Percentiles rank a stretch among this genome's conserved stretches.
phyloP scores from a whole-genome alignment of 148 eudicot genomes.

The Diospyros lotus region DNA sequence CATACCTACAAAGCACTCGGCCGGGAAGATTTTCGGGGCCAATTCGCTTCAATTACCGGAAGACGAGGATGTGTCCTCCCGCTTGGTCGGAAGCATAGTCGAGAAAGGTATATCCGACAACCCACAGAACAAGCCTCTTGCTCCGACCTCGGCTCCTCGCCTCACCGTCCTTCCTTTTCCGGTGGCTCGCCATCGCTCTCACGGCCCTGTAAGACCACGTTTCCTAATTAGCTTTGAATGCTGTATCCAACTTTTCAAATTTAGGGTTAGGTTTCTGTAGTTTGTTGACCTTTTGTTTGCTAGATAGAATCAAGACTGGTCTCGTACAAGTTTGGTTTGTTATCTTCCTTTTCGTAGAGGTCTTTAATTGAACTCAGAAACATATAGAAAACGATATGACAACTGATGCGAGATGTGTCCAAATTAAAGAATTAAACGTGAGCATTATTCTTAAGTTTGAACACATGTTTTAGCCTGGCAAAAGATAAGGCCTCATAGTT shows the following conservation, averaged over 20 bases:
- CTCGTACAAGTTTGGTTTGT: too few relatives aligned
- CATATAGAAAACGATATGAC: too few relatives aligned
- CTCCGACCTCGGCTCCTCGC: slow-evolving; percentile 43
- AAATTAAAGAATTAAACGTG: too few relatives aligned
- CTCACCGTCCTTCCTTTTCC: slow-evolving; percentile 80
- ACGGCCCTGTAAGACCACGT: slow-evolving; percentile 58
- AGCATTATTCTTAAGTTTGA: too few relatives aligned
- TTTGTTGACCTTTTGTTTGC: neutral
- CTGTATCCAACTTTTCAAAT: neutral
- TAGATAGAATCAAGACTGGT: neutral
- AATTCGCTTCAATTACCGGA: slow-evolving; percentile 25
- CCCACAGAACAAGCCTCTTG: slow-evolving; percentile 12
- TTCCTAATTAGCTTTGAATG: neutral
- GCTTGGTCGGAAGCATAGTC: slow-evolving; percentile 62
- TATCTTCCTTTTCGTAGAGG: too few relatives aligned
- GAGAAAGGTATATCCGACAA: slow-evolving; percentile 54
- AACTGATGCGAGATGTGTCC: too few relatives aligned
- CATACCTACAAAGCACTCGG: slow-evolving; percentile 11
- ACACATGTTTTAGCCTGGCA: too few relatives aligned
- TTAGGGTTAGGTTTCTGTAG: neutral
- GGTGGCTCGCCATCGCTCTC: slow-evolving; percentile 90
- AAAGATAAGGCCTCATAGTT: too few relatives aligned
- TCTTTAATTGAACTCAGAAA: too few relatives aligned
- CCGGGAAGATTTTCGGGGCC: slow-evolving; percentile 28
- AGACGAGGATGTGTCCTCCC: slow-evolving; percentile 18